A percentile compares a stretch with the other conserved stretches of the same genome.
Conservation (phyloP, 352 stramenopile species). For the Thraustotheca clavata region DNA sequence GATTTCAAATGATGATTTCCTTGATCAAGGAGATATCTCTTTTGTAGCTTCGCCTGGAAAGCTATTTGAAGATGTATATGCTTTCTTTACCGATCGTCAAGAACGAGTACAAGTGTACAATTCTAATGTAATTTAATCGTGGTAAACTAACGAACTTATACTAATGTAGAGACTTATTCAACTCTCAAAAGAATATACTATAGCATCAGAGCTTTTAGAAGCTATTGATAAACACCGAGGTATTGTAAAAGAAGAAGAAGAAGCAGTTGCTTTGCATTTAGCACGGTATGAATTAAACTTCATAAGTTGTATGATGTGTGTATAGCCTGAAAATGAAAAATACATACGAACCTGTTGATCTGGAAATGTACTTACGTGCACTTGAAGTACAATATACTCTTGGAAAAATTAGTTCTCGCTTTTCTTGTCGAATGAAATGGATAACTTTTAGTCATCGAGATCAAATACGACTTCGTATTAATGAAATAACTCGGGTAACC, state of each 20-base stretch:
- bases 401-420: slow-evolving; percentile 3
- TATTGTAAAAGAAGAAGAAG: background rate
- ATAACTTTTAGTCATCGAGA: background rate
- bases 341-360: background rate
- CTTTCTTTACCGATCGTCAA: background rate
- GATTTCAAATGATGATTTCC: too few species aligned
- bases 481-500: too few species aligned
- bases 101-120: background rate
- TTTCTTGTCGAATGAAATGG: background rate
- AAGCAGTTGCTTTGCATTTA: background rate
- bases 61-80: too few species aligned
- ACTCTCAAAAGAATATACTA: background rate
- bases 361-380: background rate
- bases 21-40: too few species aligned
- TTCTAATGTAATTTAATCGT: background rate
- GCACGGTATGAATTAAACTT: too few species aligned
- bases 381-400: background rate
- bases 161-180: slow-evolving; percentile 5
- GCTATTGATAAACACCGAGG: background rate
- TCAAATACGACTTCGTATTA: slow-evolving; percentile 1
- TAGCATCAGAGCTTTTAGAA: background rate
- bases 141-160: background rate
- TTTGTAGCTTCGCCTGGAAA: too few species aligned
- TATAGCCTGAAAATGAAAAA: background rate
- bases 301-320: too few species aligned